Evolutionary conservation across 495 filamentous ascomycete species (phyloP).

Genomic region (Lentithecium fluviatile): DNA sequence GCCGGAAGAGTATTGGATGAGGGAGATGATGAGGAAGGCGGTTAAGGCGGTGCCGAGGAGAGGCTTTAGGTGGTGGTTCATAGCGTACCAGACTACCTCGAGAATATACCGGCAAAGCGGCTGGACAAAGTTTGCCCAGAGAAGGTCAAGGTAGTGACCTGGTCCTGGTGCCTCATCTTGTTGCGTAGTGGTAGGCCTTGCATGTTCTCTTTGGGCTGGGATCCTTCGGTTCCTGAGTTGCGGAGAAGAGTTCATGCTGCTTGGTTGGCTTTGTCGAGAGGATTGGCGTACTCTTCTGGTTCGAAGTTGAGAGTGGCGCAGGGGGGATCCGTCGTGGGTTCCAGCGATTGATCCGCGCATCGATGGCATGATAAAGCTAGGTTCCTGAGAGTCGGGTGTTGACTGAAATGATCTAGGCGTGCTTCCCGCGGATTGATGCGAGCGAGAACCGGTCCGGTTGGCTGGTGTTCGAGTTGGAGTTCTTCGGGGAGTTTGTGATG

Average conservation of each 20-base stretch:
- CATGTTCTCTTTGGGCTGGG: not conserved
- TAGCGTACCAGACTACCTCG: slow-evolving; percentile 50
- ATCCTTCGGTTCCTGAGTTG: not conserved
- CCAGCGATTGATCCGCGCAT: slow-evolving; percentile 37
- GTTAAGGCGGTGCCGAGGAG: slow-evolving; percentile 57
- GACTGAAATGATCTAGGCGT: slow-evolving; percentile 7
- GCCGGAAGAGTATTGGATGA: slow-evolving; percentile 51
- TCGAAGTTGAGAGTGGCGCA: slow-evolving; percentile 20
- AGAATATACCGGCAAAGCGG: slow-evolving; percentile 47
- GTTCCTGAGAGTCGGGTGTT: slow-evolving; percentile 42
- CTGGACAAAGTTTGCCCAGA: slow-evolving; percentile 31
- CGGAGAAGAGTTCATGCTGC: slow-evolving; percentile 8
- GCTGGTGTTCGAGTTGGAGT: slow-evolving; percentile 21
- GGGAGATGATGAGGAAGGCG: slow-evolving; percentile 52
- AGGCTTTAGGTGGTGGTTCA: slow-evolving; percentile 51
- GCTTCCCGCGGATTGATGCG: slow-evolving; percentile 14
- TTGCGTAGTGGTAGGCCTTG: not conserved
- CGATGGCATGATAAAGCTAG: slow-evolving; percentile 52
- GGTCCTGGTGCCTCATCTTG: not conserved
- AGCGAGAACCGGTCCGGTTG: not conserved
- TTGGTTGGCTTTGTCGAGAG: not conserved
- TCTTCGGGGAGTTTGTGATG: slow-evolving; percentile 10
- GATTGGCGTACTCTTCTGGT: slow-evolving; percentile 1
- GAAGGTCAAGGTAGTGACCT: slow-evolving; percentile 11
- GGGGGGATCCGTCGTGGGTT: slow-evolving; percentile 28